A percentile compares a stretch with the other conserved stretches of the same genome.
Conservation (phyloP, 345 rosid genomes). For the Euphorbia tirucalli region DNA sequence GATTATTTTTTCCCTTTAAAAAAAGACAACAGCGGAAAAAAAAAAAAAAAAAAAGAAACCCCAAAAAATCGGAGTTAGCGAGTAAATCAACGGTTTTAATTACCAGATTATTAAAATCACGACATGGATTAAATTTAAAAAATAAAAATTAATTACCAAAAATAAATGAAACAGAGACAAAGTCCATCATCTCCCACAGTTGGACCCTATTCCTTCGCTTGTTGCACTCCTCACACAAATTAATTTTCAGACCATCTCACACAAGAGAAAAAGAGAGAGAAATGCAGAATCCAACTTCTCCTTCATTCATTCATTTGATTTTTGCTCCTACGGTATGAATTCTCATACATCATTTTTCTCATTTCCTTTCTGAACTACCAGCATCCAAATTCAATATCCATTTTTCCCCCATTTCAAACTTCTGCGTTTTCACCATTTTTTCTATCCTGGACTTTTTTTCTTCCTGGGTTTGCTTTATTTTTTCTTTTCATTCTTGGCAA, state of each 20-base stretch:
- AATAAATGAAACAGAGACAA: neutral
- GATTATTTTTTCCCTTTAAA: no score
- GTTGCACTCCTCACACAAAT: neutral
- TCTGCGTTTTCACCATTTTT: neutral
- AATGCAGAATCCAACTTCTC: neutral
- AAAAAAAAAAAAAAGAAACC: no score
- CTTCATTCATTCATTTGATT: neutral
- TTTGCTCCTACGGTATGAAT: slow-evolving; percentile 6
- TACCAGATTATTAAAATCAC: no score
- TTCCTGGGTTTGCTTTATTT: neutral
- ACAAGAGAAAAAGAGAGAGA: neutral
- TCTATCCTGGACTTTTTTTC: neutral
- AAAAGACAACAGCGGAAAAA: no score
- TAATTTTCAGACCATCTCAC: neutral
- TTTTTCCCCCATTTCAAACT: neutral
- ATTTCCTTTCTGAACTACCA: neutral
- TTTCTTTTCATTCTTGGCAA: neutral
- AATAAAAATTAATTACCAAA: no score
- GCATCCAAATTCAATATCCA: neutral
- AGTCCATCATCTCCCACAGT: slow-evolving; percentile 15
- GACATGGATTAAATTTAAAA: no score
- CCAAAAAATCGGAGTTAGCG: no score
- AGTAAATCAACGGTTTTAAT: no score
- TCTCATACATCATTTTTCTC: neutral
- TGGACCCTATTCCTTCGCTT: slow-evolving; percentile 23